These are phyloP conservation scores for Limnanthes douglasii DNA, from an alignment of 345 rosid species.

Conservation along the genomic window DNA sequence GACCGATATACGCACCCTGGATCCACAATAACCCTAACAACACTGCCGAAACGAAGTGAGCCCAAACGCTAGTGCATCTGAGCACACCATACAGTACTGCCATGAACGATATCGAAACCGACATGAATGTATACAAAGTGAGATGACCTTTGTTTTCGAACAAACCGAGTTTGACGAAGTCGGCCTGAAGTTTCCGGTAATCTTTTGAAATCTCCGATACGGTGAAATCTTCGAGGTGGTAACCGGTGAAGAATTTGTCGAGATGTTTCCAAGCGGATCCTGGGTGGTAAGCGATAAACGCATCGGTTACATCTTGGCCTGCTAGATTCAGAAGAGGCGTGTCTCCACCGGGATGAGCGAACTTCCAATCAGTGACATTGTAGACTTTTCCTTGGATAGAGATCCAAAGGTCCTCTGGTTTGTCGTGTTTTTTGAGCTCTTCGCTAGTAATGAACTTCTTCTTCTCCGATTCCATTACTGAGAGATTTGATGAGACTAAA, in stretches of 20 bases:
- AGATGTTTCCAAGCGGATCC: conserved; percentile 29
- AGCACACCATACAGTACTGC: conserved; percentile 20
- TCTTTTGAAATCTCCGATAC: conserved; percentile 30
- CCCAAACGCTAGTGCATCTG: conserved; percentile 12
- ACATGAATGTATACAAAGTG: too few species aligned
- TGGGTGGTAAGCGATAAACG: conserved; percentile 33
- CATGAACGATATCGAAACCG: too few species aligned
- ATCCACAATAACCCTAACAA: conserved; percentile 32
- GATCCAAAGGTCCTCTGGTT: conserved; percentile 34
- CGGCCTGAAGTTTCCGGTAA: conserved; percentile 20
- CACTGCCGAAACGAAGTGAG: conserved; percentile 19
- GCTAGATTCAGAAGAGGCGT: conserved; percentile 27
- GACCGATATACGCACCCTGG: conserved; percentile 62
- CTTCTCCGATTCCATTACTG: conserved; percentile 24
- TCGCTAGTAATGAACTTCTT: conserved; percentile 17
- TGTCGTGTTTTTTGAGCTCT: conserved; percentile 23
- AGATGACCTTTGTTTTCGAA: conserved; percentile 25
- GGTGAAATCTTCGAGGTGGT: conserved; percentile 18
- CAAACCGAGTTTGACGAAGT: conserved; percentile 27
- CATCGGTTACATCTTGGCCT: conserved; percentile 37
- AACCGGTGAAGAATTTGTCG: conserved; percentile 30
- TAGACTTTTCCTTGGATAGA: conserved; percentile 37
- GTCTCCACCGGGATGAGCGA: conserved; percentile 29
- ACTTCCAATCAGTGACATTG: conserved; percentile 26
- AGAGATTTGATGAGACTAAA: too few species aligned